Evolutionary conservation across 2,329 filamentous ascomycete species (phyloP).

Genomic region (Arachnomyces sp.): DNA sequence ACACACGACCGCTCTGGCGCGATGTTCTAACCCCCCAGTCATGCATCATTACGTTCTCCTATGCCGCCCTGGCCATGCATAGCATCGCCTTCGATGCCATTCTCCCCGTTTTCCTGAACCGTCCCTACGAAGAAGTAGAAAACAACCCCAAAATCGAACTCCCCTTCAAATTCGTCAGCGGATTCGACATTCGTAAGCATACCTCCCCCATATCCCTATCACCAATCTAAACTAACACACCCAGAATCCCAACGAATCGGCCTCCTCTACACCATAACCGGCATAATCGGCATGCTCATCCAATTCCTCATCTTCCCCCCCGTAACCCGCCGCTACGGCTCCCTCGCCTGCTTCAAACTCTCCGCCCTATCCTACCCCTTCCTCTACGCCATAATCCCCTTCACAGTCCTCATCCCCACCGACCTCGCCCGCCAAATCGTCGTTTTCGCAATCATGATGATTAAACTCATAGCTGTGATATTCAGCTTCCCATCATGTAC

Average conservation of each 20-base stretch:
- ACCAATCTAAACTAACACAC: not conserved
- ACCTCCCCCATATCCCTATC: not conserved
- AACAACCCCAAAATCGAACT: slow-evolving; percentile 51
- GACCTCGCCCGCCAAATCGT: slow-evolving; percentile 46
- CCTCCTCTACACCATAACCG: slow-evolving; percentile 75
- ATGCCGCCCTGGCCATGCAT: slow-evolving; percentile 74
- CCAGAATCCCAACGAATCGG: slow-evolving; percentile 66
- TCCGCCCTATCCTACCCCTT: slow-evolving; percentile 62
- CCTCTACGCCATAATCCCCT: slow-evolving; percentile 74
- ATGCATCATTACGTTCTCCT: slow-evolving; percentile 63
- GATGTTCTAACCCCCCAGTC: slow-evolving; percentile 70
- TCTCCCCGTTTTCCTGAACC: slow-evolving; percentile 80
- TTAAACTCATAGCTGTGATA: slow-evolving; percentile 68
- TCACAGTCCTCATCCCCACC: slow-evolving; percentile 56
- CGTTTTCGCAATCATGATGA: slow-evolving; percentile 59
- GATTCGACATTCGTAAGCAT: slow-evolving; percentile 56
- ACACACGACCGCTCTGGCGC: slow-evolving; percentile 28
- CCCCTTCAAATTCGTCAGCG: slow-evolving; percentile 74
- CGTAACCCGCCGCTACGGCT: slow-evolving; percentile 63
- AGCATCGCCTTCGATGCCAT: slow-evolving; percentile 79
- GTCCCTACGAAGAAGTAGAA: slow-evolving; percentile 49
- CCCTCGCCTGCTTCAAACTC: slow-evolving; percentile 63
- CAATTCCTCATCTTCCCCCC: slow-evolving; percentile 82
- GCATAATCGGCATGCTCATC: slow-evolving; percentile 66
- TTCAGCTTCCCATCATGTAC: slow-evolving; percentile 84